Conservation (phyloP, 208 protist genomes). For the Angomonas ambiguus region DNA sequence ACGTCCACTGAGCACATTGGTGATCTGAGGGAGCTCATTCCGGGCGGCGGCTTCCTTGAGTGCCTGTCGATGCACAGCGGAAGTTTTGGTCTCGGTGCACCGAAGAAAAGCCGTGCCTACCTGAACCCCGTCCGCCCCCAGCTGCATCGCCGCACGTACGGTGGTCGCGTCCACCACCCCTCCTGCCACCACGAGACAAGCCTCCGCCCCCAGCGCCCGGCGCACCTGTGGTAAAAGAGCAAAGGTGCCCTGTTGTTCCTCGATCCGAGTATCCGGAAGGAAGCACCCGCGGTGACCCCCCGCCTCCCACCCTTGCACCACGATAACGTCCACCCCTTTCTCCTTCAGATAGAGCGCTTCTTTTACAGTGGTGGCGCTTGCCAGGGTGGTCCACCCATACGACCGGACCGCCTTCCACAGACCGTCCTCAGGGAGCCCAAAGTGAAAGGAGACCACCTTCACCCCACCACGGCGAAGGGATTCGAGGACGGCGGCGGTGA, state of each 20-base stretch:
- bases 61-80: constrained; percentile 13
- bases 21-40: constrained; percentile 1
- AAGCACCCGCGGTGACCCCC: constrained; percentile 34
- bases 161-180: constrained; percentile 27
- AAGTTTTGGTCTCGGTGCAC: constrained; percentile 18
- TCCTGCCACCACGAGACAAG: constrained; percentile 30
- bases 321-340: constrained; percentile 29
- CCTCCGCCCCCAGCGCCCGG: constrained; percentile 3
- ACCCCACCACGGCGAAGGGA: constrained; percentile 7
- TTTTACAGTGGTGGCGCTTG: constrained; percentile 23
- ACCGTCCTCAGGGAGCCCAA: constrained; percentile 16
- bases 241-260: constrained; percentile 23
- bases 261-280: constrained; percentile 8
- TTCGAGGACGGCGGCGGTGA: constrained; percentile 14
- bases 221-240: constrained; percentile 32
- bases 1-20: constrained; percentile 16
- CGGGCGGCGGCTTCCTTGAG: constrained; percentile 1
- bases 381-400: constrained; percentile 5
- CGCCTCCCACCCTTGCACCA: constrained; percentile 31
- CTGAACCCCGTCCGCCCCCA: constrained; percentile 32
- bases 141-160: constrained; percentile 19
- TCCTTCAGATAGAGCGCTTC: constrained; percentile 20
- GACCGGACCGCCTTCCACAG: constrained; percentile 15
- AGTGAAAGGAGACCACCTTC: constrained; percentile 25
- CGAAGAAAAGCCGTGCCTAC: constrained; percentile 32